Evolutionary conservation across 2,329 filamentous ascomycete genomes (phyloP).

Genomic region (Paecilomyces formosus): DNA sequence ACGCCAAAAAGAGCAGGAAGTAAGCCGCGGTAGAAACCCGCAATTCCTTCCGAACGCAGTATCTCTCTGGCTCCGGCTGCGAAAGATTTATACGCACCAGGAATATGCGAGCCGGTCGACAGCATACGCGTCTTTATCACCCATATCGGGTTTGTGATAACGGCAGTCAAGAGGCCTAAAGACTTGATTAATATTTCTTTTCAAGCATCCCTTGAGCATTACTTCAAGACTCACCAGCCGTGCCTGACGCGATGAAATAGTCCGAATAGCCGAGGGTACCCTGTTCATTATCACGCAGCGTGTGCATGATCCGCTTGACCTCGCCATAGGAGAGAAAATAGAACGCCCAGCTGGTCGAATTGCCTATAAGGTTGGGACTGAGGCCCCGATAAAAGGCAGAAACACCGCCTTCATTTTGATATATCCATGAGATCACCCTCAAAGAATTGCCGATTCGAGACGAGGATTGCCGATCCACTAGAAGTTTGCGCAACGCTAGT

Average conservation of each 20-base stretch:
- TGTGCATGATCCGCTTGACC: slow-evolving; percentile 48
- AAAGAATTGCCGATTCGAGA: slow-evolving; percentile 47
- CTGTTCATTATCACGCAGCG: slow-evolving; percentile 23
- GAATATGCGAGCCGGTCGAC: slow-evolving; percentile 65
- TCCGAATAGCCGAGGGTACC: slow-evolving; percentile 54
- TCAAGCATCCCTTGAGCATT: not conserved
- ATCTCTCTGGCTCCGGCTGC: slow-evolving; percentile 61
- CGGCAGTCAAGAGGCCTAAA: slow-evolving; percentile 65
- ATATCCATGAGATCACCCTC: slow-evolving; percentile 46
- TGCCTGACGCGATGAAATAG: slow-evolving; percentile 71
- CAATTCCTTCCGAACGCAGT: slow-evolving; percentile 60
- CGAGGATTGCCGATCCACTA: slow-evolving; percentile 45
- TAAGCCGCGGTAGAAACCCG: slow-evolving; percentile 83
- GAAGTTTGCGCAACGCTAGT: slow-evolving; percentile 13
- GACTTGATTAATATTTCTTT: not conserved
- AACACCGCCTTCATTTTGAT: slow-evolving; percentile 49
- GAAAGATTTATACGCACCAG: slow-evolving; percentile 77
- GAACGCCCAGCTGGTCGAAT: slow-evolving; percentile 80
- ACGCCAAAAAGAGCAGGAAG: slow-evolving; percentile 78
- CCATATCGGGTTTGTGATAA: slow-evolving; percentile 93
- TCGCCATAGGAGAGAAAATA: slow-evolving; percentile 76
- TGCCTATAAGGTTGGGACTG: slow-evolving; percentile 83
- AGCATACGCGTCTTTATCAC: slow-evolving; percentile 98
- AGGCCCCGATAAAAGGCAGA: slow-evolving; percentile 80
- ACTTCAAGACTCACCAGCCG: slow-evolving; percentile 40